A percentile compares a stretch with the other conserved stretches of the same genome.
Conservation (phyloP, 2,329 filamentous ascomycete genomes). For the Cercospora sp. region DNA sequence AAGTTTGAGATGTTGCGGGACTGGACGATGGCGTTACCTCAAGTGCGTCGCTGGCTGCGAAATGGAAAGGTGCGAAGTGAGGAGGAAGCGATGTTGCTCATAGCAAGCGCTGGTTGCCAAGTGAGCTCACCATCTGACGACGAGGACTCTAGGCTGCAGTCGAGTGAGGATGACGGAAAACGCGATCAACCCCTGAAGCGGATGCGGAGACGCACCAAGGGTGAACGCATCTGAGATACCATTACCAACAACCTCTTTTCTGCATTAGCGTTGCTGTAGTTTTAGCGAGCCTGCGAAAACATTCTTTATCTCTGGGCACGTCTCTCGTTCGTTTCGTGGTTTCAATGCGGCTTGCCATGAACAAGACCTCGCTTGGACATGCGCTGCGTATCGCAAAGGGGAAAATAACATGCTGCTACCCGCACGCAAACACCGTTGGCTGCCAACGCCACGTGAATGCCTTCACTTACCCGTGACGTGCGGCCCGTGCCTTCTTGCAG, state of each 20-base stretch:
- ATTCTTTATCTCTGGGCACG: not conserved
- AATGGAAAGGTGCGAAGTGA: conserved; percentile 10
- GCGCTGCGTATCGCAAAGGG: not conserved
- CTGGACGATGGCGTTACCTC: conserved; percentile 12
- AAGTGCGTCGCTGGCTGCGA: conserved; percentile 7
- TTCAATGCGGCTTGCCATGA: not conserved
- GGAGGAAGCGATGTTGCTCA: conserved; percentile 13
- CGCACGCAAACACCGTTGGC: conserved; percentile 2
- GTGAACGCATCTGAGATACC: not conserved
- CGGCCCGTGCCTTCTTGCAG: conserved; percentile 12
- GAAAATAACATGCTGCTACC: conserved; percentile 7
- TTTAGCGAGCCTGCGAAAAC: not conserved
- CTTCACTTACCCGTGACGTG: conserved; percentile 13
- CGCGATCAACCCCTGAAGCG: not conserved
- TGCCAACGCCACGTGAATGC: not conserved
- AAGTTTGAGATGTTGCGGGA: conserved; percentile 11
- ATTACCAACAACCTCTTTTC: not conserved
- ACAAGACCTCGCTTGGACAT: not conserved
- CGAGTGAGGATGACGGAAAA: not conserved
- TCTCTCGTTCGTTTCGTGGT: not conserved
- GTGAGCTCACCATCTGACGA: not conserved
- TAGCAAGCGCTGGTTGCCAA: not conserved
- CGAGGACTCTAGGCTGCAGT: not conserved
- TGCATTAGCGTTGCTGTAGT: not conserved
- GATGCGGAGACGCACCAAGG: not conserved